Evolutionary conservation across 169 alveolate genomes (phyloP).

Genomic region (Plasmodium gaboni): DNA sequence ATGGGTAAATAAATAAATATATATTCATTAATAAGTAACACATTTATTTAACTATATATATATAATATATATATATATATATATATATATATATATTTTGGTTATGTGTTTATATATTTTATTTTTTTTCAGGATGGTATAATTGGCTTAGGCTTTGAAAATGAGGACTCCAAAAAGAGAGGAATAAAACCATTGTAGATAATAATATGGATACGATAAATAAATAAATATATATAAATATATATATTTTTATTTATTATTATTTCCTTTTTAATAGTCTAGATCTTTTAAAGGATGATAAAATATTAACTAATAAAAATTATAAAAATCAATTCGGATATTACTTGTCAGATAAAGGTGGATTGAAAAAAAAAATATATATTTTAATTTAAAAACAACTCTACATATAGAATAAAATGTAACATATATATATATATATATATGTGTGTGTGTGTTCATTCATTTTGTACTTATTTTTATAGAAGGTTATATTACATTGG

Average conservation of each 20-base stretch:
- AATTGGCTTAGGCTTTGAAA: constrained; percentile 84
- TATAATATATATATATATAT: too few relatives aligned
- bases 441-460: background rate
- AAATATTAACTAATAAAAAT: constrained; percentile 29
- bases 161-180: constrained; percentile 79
- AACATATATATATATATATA: background rate
- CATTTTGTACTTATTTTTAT: background rate
- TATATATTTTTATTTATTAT: background rate
- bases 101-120: background rate
- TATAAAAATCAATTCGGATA: constrained; percentile 62
- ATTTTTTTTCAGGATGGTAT: constrained; percentile 81
- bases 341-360: constrained; percentile 51
- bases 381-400: background rate
- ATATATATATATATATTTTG: background rate
- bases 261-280: constrained; percentile 20
- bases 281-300: constrained; percentile 44
- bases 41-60: too few relatives aligned
- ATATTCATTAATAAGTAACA: background rate
- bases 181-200: constrained; percentile 79
- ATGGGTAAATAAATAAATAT: constrained; percentile 31
- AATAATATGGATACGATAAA: too few relatives aligned
- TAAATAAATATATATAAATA: too few relatives aligned
- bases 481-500: constrained; percentile 85
- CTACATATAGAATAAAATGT: background rate
- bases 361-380: background rate